Base-by-base conservation (phyloP, 345 rosid species). In the Populus euphratica region DNA sequence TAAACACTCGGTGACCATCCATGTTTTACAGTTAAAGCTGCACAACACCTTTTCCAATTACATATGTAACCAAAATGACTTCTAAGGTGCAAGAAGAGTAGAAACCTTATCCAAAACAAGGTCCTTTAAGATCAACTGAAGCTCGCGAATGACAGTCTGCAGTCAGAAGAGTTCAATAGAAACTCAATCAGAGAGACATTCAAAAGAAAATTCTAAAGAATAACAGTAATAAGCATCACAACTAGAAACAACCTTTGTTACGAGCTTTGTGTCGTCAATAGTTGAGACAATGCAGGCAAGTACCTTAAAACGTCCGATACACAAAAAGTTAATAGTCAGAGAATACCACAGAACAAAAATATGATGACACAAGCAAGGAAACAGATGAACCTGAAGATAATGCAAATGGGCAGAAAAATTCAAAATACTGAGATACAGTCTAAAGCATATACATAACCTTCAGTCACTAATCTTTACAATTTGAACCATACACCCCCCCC, bases 201-300 rank as follows among this genome's bases (percentile, higher is more conserved):
- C 23, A 36, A 77, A 21, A 54, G 38, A 73, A 75, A 43, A 61
- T 74, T 52, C 65, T 8, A 69, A 18, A 43, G 47, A 20, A 2
- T 44, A 64, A 39, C 56, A 72, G 31, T n/a, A 54, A 76, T 17
- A 63, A 39, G 77, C 72, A 63, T 67, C 68, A 66, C 36, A 61
- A 39, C 41, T 78, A 49, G 63, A 78, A 76, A 79, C 73, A 81
- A 92, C 99, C 98, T 91, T 92, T 38, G 88, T 87, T 41, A 92
- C 71, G 54, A 94, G 95, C 85, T 90, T 96, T 81, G 99, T 94
- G 89, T 96, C 98, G 88, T 94, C 99, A 68, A 92, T 92, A 73
- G 81, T 78, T 49, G 98, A 90, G 72, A 92, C 73, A 73, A 96
- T 78, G 77, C 89, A 81, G 43, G 89, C 83, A n/a, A 94, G 97